These are phyloP conservation scores for Phytophthora syringae DNA, from an alignment of 352 stramenopile species.

Conservation along the genomic window DNA sequence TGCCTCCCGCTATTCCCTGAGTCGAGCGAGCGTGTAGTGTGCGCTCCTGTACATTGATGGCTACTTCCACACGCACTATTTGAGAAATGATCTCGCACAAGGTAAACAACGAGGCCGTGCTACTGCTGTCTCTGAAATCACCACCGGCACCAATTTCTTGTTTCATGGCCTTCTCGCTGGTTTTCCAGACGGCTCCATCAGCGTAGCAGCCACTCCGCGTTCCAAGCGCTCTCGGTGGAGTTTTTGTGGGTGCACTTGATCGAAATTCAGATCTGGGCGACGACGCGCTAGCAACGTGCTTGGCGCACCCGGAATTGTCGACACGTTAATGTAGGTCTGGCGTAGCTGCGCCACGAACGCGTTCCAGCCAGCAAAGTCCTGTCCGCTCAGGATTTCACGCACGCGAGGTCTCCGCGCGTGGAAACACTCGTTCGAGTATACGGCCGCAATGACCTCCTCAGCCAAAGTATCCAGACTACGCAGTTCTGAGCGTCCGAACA, in stretches of 20 bases:
- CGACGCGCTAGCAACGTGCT: background rate
- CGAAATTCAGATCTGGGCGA: conserved; percentile 7
- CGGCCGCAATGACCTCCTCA: conserved; percentile 57
- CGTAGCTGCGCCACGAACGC: conserved; percentile 64
- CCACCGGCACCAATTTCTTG: no score
- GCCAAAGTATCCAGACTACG: conserved; percentile 42
- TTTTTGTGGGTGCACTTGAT: conserved; percentile 23
- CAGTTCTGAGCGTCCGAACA: conserved; percentile 49
- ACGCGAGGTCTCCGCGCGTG: conserved; percentile 44
- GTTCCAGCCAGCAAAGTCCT: conserved; percentile 55
- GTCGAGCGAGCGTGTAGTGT: conserved; percentile 40
- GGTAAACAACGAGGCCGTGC: conserved; percentile 42
- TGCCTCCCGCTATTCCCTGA: conserved; percentile 20
- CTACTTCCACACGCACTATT: conserved; percentile 44
- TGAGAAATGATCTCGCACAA: conserved; percentile 52
- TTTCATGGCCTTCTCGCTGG: no score
- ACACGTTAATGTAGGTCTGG: conserved; percentile 51
- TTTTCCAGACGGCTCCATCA: no score
- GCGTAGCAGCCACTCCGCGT: conserved; percentile 63
- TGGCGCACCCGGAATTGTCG: conserved; percentile 4
- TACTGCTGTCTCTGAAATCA: no score
- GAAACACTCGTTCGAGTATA: conserved; percentile 64
- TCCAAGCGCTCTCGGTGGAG: conserved; percentile 49
- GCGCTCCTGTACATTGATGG: conserved; percentile 35
- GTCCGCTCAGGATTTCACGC: conserved; percentile 50